A percentile compares a stretch with the other conserved stretches of the same genome.
phyloP scores from a whole-genome alignment of 352 stramenopile genomes.

The Phytopythium mirpurense region DNA sequence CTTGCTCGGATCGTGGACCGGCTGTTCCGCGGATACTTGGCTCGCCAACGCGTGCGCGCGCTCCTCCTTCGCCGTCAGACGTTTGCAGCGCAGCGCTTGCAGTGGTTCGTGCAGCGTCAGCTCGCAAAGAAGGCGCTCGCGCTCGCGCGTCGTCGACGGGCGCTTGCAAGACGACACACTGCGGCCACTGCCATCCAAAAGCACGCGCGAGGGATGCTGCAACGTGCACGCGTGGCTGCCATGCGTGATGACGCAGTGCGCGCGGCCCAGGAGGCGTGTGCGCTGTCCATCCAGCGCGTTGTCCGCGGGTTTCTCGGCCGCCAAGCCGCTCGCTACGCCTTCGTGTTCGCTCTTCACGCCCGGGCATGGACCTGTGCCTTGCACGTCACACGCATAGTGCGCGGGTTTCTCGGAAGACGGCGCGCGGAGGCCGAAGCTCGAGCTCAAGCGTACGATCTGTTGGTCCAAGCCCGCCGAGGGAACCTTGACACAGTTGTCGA shows the following conservation, averaged over 20 bases:
- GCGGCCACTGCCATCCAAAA: constrained; percentile 41
- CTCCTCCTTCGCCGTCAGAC: constrained; percentile 24
- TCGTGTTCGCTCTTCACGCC: constrained; percentile 21
- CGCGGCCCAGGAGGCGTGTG: constrained; percentile 36
- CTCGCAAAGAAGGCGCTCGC: constrained; percentile 30
- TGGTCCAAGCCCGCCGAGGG: constrained; percentile 44
- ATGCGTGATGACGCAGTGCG: constrained; percentile 33
- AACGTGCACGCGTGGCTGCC: constrained; percentile 19
- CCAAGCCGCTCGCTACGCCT: constrained; percentile 19
- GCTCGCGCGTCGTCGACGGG: constrained; percentile 9
- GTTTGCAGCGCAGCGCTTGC: constrained; percentile 29
- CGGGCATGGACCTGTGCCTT: constrained; percentile 26
- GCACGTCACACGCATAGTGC: constrained; percentile 45
- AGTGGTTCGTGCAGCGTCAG: constrained; percentile 26
- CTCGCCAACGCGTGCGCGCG: constrained; percentile 34
- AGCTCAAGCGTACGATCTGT: constrained; percentile 38
- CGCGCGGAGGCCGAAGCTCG: constrained; percentile 15
- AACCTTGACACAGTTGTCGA: constrained; percentile 55
- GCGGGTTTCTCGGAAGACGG: constrained; percentile 43
- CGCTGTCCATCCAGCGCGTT: constrained; percentile 45
- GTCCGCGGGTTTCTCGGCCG: constrained; percentile 40
- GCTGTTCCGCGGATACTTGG: constrained; percentile 43
- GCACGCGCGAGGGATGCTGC: constrained; percentile 24
- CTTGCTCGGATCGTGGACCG: constrained; percentile 21
- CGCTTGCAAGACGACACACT: constrained; percentile 17